Base-by-base conservation (phyloP, 352 stramenopile species). In the Blastocystis hominis region DNA sequence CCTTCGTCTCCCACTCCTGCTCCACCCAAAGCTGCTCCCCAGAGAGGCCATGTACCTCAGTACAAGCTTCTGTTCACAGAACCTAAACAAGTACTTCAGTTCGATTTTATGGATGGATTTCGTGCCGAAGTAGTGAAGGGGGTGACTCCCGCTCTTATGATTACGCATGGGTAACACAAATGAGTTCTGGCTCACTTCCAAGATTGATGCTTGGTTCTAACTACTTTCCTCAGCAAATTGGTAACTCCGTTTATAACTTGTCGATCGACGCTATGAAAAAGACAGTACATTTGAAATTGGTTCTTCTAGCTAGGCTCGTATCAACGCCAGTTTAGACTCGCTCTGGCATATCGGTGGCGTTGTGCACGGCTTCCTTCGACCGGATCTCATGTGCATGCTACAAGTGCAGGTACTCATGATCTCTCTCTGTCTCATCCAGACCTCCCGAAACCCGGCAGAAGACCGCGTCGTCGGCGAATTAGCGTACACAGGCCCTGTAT, bases 201-300 rank as follows among this genome's bases (percentile, higher is more conserved):
- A 84, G 72, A n/a, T 44, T 84, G 9, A 84, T 84, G 72, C 44
- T 84, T 4, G 72, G 72, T 66, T 84, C 72, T n/a, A 34, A 69
- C 47, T 84, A 68, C 44, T 84, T 84, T 53, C 72, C 72, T 47
- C 36, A 53, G 15, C 47, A 84, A 40, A 84, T 84, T 17, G 72
- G 72, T 6, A 84, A 84, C 30, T 84, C 72, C 34, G 50, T 84
- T 47, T 84, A 84, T 47, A 84, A 64, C n/a, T 30, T 84, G 24
- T 84, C 72, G 17, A 84, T 84, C 56, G 72, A 84, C 44, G 34
- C 50, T 13, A 68, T 54, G 24, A 40, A 61, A 20, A 24, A 68
- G 17, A 59, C 46, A 17, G 72, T 84, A 1, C 3, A n/a, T 47
- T 53, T 55, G 44, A 3, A 30, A 0, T 36, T 15, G 15, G 5